Conservation (phyloP, 2,329 filamentous ascomycete genomes). For the Botrytis fabae region DNA sequence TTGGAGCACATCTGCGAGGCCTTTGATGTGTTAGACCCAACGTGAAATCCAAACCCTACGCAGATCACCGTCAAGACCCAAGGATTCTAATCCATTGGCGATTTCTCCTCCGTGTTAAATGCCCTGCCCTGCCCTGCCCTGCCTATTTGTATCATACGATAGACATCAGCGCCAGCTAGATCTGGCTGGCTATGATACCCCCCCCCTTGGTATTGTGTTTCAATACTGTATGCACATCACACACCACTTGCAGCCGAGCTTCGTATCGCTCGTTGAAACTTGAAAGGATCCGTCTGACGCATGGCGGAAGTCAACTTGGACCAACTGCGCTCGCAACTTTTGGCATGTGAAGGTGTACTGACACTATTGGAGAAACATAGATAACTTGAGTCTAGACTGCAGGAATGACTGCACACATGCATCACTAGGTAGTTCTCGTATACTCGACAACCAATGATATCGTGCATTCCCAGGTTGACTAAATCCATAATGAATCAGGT, state of each 20-base stretch:
- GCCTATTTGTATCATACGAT: not conserved
- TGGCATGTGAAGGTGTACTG: constrained; percentile 9
- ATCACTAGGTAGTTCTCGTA: not conserved
- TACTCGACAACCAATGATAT: not conserved
- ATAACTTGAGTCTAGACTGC: not conserved
- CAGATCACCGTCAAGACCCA: not conserved
- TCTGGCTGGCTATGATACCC: not conserved
- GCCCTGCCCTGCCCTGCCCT: not conserved
- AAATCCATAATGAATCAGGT: not conserved
- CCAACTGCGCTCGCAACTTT: not conserved
- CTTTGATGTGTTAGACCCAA: not conserved
- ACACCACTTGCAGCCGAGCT: not conserved
- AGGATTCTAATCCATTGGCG: not conserved
- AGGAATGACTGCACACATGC: not conserved
- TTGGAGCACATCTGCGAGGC: not conserved
- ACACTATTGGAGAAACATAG: not conserved
- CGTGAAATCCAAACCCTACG: not conserved
- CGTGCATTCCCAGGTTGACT: too few relatives aligned
- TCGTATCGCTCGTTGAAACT: not conserved
- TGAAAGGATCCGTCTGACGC: not conserved
- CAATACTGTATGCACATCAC: not conserved
- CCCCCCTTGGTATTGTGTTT: not conserved
- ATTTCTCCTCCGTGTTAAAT: not conserved
- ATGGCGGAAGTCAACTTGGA: not conserved
- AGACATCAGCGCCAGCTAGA: not conserved